Evolutionary conservation across 75 land plant genomes (phyloP), one percentile per base, ranked within the genome.

Genomic region (Gnetum montanum): DNA sequence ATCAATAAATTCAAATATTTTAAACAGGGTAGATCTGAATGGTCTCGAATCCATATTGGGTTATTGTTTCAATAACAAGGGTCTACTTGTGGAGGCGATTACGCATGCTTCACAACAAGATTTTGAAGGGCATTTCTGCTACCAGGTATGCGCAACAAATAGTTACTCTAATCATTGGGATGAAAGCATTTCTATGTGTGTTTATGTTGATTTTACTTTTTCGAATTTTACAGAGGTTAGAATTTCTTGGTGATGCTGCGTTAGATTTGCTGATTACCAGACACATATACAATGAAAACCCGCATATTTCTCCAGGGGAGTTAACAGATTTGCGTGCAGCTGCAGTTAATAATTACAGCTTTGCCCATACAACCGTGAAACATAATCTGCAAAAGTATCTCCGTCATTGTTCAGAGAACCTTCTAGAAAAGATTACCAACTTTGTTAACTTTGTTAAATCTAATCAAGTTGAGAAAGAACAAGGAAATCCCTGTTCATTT

Each of bases 231-330:
- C 77, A 75, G 74, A 53, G 79, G 26, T 49, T 76, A 27, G 79
- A 76, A 54, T 76, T 76, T 38, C 65, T 76, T 46, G 79, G 79
- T 13, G 79, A 76, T 46, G 63, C 79, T 26, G 76, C 67, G 22
- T 63, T 76, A 28, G 79, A 76, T 54, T 73, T 60, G n/a, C 77
- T 76, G 3, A 61, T 76, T 16, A 66, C 79, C 1, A 47, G 41
- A 8, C 70, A 76, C 49, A 65, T 76, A 12, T 76, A 55, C 43
- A 26, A 27, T 26, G 18, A 68, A 30, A 61, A 76, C 53, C 71
- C 79, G 10, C 65, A 63, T 19, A 40, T 67, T 8, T 59, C 65
- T 6, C 79, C 79, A 1, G 79, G 79, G 24, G 47, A 46, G 28
- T 56, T 76, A 16, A 64, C 79, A 31, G 68, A 67, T 56, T 47